These are phyloP conservation scores for Phytophthora brassicae DNA, from an alignment of 352 stramenopile genomes.

Conservation along the genomic window DNA sequence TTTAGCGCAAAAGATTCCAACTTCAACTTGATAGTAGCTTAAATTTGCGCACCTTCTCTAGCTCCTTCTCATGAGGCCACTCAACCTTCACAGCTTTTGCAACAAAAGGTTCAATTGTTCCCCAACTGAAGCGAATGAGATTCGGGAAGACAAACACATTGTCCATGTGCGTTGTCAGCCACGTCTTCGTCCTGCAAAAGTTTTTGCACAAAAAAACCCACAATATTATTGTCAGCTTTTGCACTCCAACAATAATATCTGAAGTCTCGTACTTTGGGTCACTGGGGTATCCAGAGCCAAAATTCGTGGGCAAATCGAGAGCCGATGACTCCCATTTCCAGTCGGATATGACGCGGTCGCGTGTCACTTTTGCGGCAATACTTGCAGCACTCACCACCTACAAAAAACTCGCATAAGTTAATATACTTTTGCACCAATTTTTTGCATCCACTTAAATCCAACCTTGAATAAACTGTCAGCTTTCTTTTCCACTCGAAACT, in stretches of 20 bases:
- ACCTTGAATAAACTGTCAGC: conserved; percentile 96
- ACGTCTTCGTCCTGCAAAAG: conserved; percentile 75
- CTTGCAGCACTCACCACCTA: conserved; percentile 90
- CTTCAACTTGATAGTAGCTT: background rate
- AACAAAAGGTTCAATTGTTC: conserved; percentile 67
- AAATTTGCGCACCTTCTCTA: conserved; percentile 48
- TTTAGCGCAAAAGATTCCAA: background rate
- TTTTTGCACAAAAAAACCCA: too few species aligned
- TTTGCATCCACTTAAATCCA: background rate
- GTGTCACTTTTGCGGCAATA: conserved; percentile 93
- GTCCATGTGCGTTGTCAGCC: conserved; percentile 87
- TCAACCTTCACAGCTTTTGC: conserved; percentile 59
- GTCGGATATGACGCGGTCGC: conserved; percentile 85
- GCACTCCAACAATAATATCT: background rate
- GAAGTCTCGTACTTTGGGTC: conserved; percentile 80
- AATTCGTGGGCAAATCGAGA: conserved; percentile 69
- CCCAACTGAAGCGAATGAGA: conserved; percentile 94
- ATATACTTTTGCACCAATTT: too few species aligned
- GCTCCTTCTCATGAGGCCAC: conserved; percentile 70
- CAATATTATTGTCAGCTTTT: conserved; percentile 4
- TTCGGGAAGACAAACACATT: conserved; percentile 91
- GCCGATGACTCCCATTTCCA: conserved; percentile 89
- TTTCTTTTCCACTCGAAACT: conserved; percentile 96
- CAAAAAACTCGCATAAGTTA: conserved; percentile 1
- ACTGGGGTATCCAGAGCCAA: conserved; percentile 90